Percentiles rank a stretch among this genome's conserved stretches.
These are phyloP conservation scores for Cladobotryum protrusum DNA, from an alignment of 2,329 filamentous ascomycete genomes.

Conservation along the genomic window DNA sequence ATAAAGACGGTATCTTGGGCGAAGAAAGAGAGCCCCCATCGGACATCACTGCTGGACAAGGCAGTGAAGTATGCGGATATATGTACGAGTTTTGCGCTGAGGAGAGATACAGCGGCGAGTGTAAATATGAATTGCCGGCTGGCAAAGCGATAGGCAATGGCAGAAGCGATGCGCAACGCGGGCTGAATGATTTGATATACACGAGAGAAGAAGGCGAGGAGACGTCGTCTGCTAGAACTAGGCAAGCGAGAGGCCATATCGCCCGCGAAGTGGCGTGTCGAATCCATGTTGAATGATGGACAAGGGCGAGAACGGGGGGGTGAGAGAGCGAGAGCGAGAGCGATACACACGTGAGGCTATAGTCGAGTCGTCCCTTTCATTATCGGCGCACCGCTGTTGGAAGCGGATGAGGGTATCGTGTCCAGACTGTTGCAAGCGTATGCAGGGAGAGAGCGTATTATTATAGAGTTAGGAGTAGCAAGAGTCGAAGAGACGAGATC, in stretches of 20 bases:
- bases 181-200: not conserved
- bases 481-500: too few species aligned
- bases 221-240: conserved; percentile 3
- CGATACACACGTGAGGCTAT: conserved; percentile 3
- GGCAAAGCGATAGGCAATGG: conserved; percentile 18
- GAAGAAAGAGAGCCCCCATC: conserved; percentile 30
- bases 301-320: not conserved
- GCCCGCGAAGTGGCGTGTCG: conserved; percentile 8
- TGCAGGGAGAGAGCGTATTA: not conserved
- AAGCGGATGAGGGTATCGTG: conserved; percentile 5
- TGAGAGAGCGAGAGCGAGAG: not conserved
- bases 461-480: too few species aligned
- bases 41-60: conserved; percentile 24
- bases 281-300: not conserved
- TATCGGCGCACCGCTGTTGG: conserved; percentile 12
- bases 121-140: conserved; percentile 28
- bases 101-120: conserved; percentile 23
- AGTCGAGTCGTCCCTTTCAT: conserved; percentile 9
- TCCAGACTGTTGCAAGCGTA: not conserved
- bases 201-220: not conserved
- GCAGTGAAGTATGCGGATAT: conserved; percentile 26
- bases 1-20: conserved; percentile 27
- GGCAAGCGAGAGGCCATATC: conserved; percentile 7
- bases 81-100: conserved; percentile 27
- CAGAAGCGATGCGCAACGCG: conserved; percentile 9